phyloP scores from a whole-genome alignment of 345 rosid species.

The Passiflora organensis region DNA sequence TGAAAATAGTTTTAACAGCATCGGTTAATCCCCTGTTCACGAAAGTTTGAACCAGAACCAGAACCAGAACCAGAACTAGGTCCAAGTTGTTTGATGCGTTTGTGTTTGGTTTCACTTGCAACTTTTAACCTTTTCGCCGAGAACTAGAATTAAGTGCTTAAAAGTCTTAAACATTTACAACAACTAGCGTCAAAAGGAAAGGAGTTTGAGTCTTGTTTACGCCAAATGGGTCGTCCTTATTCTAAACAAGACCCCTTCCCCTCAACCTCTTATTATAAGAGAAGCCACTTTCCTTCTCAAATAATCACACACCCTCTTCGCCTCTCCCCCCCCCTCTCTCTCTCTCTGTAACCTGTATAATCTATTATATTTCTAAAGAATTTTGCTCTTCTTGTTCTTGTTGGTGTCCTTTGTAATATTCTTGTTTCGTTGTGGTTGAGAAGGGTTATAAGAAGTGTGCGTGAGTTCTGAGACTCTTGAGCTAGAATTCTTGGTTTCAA shows the following conservation, averaged over 20 bases:
- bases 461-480: background rate
- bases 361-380: background rate
- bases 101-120: slow-evolving; percentile 16
- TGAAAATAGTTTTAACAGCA: slow-evolving; percentile 15
- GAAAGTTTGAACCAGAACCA: slow-evolving; percentile 9
- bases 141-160: slow-evolving; percentile 11
- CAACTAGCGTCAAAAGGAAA: slow-evolving; percentile 25
- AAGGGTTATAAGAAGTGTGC: slow-evolving; percentile 6
- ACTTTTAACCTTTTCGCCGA: slow-evolving; percentile 19
- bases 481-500: background rate
- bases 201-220: slow-evolving; percentile 64
- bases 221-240: slow-evolving; percentile 47
- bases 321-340: background rate
- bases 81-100: slow-evolving; percentile 2
- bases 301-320: background rate
- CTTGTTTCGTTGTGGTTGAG: background rate
- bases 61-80: too few relatives aligned
- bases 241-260: slow-evolving; percentile 6
- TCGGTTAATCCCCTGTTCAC: slow-evolving; percentile 28
- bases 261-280: slow-evolving; percentile 37
- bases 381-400: slow-evolving; percentile 6
- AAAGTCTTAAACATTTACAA: slow-evolving; percentile 11
- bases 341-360: background rate
- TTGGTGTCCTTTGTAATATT: background rate
- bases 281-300: slow-evolving; percentile 31